A percentile compares a stretch with the other conserved stretches of the same genome.
These are phyloP conservation scores for Hyaloscypha hepaticicola DNA, from an alignment of 495 filamentous ascomycete species.

Conservation along the genomic window DNA sequence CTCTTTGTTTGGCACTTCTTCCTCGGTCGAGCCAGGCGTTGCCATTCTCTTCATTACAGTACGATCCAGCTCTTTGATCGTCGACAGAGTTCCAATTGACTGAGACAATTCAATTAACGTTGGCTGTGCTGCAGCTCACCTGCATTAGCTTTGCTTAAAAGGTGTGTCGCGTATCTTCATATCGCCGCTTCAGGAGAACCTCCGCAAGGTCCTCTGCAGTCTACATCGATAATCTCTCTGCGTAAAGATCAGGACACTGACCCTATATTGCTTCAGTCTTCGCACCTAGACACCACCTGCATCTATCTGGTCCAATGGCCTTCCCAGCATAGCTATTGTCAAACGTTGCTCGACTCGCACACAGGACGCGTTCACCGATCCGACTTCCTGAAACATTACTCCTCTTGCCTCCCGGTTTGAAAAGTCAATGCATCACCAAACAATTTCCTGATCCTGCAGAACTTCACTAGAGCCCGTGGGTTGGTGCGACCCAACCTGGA, in stretches of 20 bases:
- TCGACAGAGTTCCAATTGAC: neutral
- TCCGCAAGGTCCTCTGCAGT: neutral
- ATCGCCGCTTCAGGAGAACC: conserved; percentile 3
- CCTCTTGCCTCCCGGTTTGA: conserved; percentile 15
- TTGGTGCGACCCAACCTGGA: conserved; percentile 4
- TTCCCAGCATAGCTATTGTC: conserved; percentile 20
- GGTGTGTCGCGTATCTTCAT: neutral
- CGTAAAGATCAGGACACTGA: neutral
- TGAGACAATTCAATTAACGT: neutral
- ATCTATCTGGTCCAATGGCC: conserved; percentile 23
- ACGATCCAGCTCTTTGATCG: neutral
- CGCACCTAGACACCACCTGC: conserved; percentile 11
- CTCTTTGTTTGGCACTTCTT: neutral
- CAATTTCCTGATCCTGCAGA: conserved; percentile 16
- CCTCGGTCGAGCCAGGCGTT: neutral
- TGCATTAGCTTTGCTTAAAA: neutral
- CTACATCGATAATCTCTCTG: neutral
- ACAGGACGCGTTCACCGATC: conserved; percentile 12
- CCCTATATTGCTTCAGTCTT: neutral
- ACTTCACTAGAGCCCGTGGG: conserved; percentile 7
- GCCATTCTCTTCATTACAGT: neutral
- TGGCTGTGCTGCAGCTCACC: neutral
- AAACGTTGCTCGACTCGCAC: conserved; percentile 23
- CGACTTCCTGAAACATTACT: conserved; percentile 23
- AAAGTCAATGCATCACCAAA: conserved; percentile 26